Evolutionary conservation across 116 monocot genomes (phyloP).

Genomic region (Zostera marina): DNA sequence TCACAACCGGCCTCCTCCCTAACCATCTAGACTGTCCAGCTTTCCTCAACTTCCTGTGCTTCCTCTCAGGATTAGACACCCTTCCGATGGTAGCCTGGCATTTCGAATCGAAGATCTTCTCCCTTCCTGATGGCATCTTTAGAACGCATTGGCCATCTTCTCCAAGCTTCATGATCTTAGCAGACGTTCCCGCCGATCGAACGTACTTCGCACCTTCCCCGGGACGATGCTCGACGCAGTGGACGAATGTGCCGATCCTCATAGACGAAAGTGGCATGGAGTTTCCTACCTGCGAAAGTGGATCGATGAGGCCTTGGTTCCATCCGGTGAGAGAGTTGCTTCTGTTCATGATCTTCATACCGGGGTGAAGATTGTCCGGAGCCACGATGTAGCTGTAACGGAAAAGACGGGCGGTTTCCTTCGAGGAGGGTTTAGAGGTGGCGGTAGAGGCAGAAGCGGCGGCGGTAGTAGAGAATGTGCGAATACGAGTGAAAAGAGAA

Average conservation of each 20-base stretch:
- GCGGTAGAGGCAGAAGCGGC: not conserved
- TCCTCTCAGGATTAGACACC: slow-evolving; percentile 12
- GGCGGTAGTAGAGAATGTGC: not conserved
- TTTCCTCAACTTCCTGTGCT: slow-evolving; percentile 7
- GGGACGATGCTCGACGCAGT: slow-evolving; percentile 16
- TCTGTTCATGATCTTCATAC: slow-evolving; percentile 14
- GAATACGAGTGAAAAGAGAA: not conserved
- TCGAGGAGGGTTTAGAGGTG: slow-evolving; percentile 4
- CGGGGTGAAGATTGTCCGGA: slow-evolving; percentile 10
- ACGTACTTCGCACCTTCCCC: slow-evolving; percentile 23
- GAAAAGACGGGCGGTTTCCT: slow-evolving; percentile 6
- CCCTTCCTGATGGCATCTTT: slow-evolving; percentile 17
- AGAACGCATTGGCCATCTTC: slow-evolving; percentile 10
- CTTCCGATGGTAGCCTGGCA: slow-evolving; percentile 19
- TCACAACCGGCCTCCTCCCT: slow-evolving; percentile 17
- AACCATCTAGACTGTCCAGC: slow-evolving; percentile 16
- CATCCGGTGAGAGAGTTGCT: not conserved
- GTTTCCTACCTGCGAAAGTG: slow-evolving; percentile 19
- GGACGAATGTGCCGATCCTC: slow-evolving; percentile 22
- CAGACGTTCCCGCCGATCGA: slow-evolving; percentile 17
- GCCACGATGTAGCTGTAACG: slow-evolving; percentile 21
- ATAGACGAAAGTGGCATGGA: slow-evolving; percentile 13
- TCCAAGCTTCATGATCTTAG: slow-evolving; percentile 11
- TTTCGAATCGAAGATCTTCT: slow-evolving; percentile 14
- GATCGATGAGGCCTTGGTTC: slow-evolving; percentile 15